Evolutionary conservation across 139 green algal species (phyloP), one percentile per base, ranked within the genome.

Genomic region (Micromonas commoda): DNA sequence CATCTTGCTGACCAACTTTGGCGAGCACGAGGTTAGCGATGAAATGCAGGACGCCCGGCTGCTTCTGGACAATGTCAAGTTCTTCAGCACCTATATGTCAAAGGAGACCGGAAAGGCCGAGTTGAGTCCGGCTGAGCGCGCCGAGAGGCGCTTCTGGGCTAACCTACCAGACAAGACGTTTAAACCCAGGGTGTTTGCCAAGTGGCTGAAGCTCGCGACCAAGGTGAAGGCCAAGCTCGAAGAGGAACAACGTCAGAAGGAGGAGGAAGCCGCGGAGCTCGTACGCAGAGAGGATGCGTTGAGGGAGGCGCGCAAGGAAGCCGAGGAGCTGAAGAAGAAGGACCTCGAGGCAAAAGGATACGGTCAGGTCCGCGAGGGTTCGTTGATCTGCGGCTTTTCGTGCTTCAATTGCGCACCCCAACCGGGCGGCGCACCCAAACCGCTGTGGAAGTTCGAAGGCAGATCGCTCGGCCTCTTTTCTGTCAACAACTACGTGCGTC

Each of bases 1-100:
- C 21, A 83, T 86, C 54, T 71, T 86, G 69, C 77, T 86, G 24
- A 75, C 71, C 19, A 71, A 71, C 29, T 71, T 71, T 71, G 64
- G 33, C n/a, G n/a, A 71, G 13, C 64, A 33, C 2, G 23, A 71
- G 29, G 64, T 26, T n/a, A n/a, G n/a, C n/a, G n/a, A n/a, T n/a
- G n/a, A n/a, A n/a, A n/a, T n/a, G n/a, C n/a, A n/a, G n/a, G n/a
- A n/a, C n/a, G n/a, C n/a, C n/a, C n/a, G n/a, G n/a, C n/a, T n/a
- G n/a, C n/a, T n/a, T n/a, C n/a, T n/a, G n/a, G n/a, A n/a, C n/a
- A n/a, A n/a, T n/a, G n/a, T n/a, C n/a, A n/a, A n/a, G n/a, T n/a
- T n/a, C n/a, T n/a, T n/a, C n/a, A n/a, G n/a, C n/a, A n/a, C n/a
- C n/a, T n/a, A n/a, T n/a, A n/a, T n/a, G n/a, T 32, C 24, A 21